These are phyloP conservation scores for Colletotrichum sp. DNA, from an alignment of 2,329 filamentous ascomycete species.

Conservation along the genomic window DNA sequence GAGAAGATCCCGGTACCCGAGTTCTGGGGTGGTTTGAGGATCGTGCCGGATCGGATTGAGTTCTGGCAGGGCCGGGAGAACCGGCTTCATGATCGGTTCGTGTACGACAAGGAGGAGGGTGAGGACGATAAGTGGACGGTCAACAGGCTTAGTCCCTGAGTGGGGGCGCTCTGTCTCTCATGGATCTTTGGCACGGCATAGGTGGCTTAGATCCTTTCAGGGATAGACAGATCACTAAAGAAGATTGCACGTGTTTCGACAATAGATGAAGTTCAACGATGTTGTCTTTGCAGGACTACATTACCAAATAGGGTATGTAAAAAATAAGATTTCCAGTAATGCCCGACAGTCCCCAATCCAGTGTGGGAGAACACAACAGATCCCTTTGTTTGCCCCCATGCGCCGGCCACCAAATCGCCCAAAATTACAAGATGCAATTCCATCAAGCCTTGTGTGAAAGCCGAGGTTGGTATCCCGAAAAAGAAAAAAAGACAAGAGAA, in stretches of 20 bases:
- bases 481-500: not conserved
- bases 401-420: constrained; percentile 3
- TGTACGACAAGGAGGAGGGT: constrained; percentile 70
- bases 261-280: not conserved
- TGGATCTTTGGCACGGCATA: not conserved
- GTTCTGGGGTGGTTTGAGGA: constrained; percentile 91
- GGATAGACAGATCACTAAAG: not conserved
- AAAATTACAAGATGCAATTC: constrained; percentile 16
- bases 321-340: not conserved
- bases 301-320: constrained; percentile 18
- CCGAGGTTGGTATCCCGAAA: constrained; percentile 17
- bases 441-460: not conserved
- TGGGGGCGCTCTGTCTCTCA: not conserved
- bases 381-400: not conserved
- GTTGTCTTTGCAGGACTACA: constrained; percentile 7
- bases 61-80: constrained; percentile 96
- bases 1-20: constrained; percentile 88
- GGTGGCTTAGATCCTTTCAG: not conserved
- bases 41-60: constrained; percentile 86
- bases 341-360: not conserved
- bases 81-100: constrained; percentile 91
- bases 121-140: constrained; percentile 65
- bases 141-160: constrained; percentile 74
- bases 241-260: not conserved
- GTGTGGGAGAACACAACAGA: not conserved